Evolutionary conservation across 768 basidiomycete species (phyloP), one percentile per base, ranked within the genome.

Genomic region (Mycena metata): DNA sequence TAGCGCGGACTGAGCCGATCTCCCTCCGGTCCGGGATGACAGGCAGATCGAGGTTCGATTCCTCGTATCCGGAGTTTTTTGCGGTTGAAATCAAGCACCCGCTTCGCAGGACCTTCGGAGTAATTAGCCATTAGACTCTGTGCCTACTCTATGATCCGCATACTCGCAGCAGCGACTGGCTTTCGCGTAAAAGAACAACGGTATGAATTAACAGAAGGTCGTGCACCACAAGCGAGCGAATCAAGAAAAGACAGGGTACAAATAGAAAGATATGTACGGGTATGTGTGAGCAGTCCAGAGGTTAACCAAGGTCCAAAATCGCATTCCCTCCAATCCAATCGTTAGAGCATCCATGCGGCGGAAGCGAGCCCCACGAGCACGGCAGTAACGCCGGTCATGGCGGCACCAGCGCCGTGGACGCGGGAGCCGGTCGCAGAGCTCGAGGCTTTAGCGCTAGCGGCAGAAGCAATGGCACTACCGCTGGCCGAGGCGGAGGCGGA

Each of bases 171-270:
- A 30, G 30, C 30, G 30, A 3, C 30, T 30, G 6, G n/a, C 30
- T 30, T 30, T 30, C 30, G 30, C 30, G 30, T 30, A 6, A 30
- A 30, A 30, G 30, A 30, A 30, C 30, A 30, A 30, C 30, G 30
- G 41, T 6, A 19, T 24, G 8, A 33, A 58, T 46, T 46, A 35
- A 45, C 54, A 17, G 24, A 21, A n/a, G 23, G 39, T n/a, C 45
- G 33, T 43, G 26, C 13, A 8, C 24, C 39, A 15, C 24, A 26
- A 62, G 45, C 15, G 43, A 65, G 26, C 11, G 55, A 30, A 33
- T 23, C 64, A 65, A 65, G 64, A 50, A 65, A 65, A 58, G 64
- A 65, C 64, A 65, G 64, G 24, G 51, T 42, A 65, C 26, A 8
- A 58, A 50, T 65, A 51, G 47, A 58, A 36, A 50, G n/a, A 43